Conservation (phyloP, 306 rosid genomes). For the Argentina anserina region DNA sequence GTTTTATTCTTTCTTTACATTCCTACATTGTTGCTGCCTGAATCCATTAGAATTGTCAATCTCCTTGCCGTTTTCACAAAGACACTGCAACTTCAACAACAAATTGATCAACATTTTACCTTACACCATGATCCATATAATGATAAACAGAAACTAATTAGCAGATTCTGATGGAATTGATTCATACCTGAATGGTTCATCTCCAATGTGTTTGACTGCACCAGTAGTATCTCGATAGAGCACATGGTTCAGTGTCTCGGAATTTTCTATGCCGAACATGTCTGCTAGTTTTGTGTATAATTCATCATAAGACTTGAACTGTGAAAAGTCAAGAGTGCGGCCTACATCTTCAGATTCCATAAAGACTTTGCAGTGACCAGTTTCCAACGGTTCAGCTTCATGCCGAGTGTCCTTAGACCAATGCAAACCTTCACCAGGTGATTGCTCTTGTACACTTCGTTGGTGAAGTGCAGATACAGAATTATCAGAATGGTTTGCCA, state of each 20-base stretch:
- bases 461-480: conserved; percentile 57
- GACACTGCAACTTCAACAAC: conserved; percentile 49
- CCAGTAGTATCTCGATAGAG: conserved; percentile 59
- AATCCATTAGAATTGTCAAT: conserved; percentile 75
- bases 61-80: conserved; percentile 71
- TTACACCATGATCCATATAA: not conserved
- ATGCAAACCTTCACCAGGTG: conserved; percentile 50
- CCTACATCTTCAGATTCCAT: conserved; percentile 76
- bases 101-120: conserved; percentile 25
- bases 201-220: conserved; percentile 67
- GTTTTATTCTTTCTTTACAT: conserved; percentile 38
- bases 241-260: conserved; percentile 54
- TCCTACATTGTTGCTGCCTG: conserved; percentile 64
- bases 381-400: conserved; percentile 52
- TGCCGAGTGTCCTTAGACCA: conserved; percentile 46
- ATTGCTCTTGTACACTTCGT: conserved; percentile 39
- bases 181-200: conserved; percentile 64
- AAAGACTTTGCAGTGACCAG: conserved; percentile 70
- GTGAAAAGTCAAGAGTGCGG: conserved; percentile 63
- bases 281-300: conserved; percentile 54
- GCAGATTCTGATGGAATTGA: not conserved
- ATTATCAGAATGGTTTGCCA: conserved; percentile 40
- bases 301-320: conserved; percentile 61
- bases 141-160: not conserved
- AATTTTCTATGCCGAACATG: conserved; percentile 70